phyloP scores from a whole-genome alignment of 805 yeast species.

The Kuraishia molischiana region DNA sequence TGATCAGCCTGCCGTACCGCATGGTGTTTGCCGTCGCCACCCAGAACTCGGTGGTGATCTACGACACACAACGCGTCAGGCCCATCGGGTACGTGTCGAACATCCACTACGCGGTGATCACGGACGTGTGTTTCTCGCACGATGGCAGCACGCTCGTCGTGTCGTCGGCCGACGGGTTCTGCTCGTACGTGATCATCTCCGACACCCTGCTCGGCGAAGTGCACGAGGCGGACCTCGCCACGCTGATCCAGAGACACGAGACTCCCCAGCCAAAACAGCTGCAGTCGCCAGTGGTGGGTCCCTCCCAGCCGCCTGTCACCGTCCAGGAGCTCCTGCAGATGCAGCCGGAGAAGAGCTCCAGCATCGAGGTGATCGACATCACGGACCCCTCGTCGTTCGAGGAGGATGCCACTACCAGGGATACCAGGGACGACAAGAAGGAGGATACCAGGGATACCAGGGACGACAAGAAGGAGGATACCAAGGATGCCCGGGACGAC shows the following conservation, averaged over 20 bases:
- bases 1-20: slow-evolving; percentile 59
- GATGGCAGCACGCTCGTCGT: slow-evolving; percentile 66
- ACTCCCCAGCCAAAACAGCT: slow-evolving; percentile 7
- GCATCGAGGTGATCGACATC: slow-evolving; percentile 11
- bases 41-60: slow-evolving; percentile 71
- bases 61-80: slow-evolving; percentile 60
- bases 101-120: slow-evolving; percentile 79
- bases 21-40: slow-evolving; percentile 92
- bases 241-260: slow-evolving; percentile 9
- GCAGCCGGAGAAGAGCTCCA: slow-evolving; percentile 1
- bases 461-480: no score
- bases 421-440: slow-evolving; percentile 3
- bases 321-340: slow-evolving; percentile 5
- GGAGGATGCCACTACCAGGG: neutral
- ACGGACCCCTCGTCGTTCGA: slow-evolving; percentile 6
- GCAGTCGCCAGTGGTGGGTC: slow-evolving; percentile 7
- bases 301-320: slow-evolving; percentile 6
- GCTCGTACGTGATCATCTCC: slow-evolving; percentile 56
- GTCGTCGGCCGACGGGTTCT: slow-evolving; percentile 89
- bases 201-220: slow-evolving; percentile 45
- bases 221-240: slow-evolving; percentile 17
- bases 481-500: no score
- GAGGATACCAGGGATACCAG: slow-evolving; percentile 5
- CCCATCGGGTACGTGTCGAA: slow-evolving; percentile 73
- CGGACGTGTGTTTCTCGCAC: slow-evolving; percentile 78